A percentile compares a stretch with the other conserved stretches of the same genome.
These are phyloP conservation scores for Aureobasidium sp. DNA, from an alignment of 2,329 filamentous ascomycete genomes.

Conservation along the genomic window DNA sequence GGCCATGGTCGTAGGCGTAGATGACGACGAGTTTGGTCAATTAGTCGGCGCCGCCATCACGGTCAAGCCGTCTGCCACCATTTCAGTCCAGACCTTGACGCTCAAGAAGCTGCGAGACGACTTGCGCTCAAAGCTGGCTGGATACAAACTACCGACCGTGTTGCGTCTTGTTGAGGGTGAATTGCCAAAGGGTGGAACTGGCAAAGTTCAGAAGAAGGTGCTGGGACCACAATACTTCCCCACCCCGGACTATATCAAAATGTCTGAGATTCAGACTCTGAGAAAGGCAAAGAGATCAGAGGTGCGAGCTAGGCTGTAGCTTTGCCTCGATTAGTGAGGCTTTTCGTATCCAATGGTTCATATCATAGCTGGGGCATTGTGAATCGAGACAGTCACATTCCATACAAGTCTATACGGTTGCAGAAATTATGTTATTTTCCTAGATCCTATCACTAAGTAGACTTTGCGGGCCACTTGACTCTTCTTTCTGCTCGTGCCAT, in stretches of 20 bases:
- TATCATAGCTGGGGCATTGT: neutral
- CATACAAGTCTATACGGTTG: neutral
- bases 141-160: constrained; percentile 46
- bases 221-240: too few relatives aligned
- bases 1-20: constrained; percentile 48
- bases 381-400: neutral
- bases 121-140: constrained; percentile 38
- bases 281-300: neutral
- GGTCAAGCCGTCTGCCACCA: constrained; percentile 24
- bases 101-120: constrained; percentile 39
- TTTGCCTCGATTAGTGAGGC: neutral
- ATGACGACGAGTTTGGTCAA: constrained; percentile 49
- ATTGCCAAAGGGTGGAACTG: constrained; percentile 43
- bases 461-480: constrained; percentile 41
- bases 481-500: constrained; percentile 47
- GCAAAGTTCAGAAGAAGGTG: constrained; percentile 46
- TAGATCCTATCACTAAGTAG: neutral
- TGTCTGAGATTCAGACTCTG: neutral
- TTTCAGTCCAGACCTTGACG: constrained; percentile 23
- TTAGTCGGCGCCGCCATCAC: constrained; percentile 48
- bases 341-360: too few relatives aligned
- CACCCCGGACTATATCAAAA: too few relatives aligned
- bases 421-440: neutral
- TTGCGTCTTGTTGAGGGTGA: constrained; percentile 39
- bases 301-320: neutral